Base-by-base conservation (phyloP, 345 rosid genomes). In the Salix udensis region DNA sequence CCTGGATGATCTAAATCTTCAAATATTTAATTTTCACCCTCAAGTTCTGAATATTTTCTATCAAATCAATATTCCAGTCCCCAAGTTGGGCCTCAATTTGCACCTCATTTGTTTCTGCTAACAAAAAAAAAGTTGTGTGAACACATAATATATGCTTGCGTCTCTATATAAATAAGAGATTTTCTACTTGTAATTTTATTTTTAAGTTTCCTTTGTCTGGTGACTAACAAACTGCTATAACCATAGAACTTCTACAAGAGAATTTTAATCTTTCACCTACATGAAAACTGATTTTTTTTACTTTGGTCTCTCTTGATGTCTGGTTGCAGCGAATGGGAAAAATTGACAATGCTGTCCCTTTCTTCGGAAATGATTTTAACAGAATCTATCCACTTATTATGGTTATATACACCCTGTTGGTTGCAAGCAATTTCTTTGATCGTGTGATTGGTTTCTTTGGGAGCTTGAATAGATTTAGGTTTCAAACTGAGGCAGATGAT, bases 381-480 rank as follows among this genome's bases (percentile, higher is more conserved):
- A 89, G 87, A 82, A 94, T 96, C 46, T 96, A 94, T 86, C 99
- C 99, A 23, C 97, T 96, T 76, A 87, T 96, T 66, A 96, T 96
- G 98, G 99, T 96, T 84, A 78, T 91, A 60, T 96, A 92, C 87
- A 94, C 99, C 50, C 71, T 94, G 64, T 79, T 96, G 87, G 93
- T 96, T 75, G 97, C 95, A 52, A 88, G 97, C 91, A 94, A 92
- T 81, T 96, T 96, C 84, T 96, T 94, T 78, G 89, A 91, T 77
- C 96, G 93, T 44, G 84, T 96, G 68, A 89, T 94, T 75, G 89
- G 81, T 80, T 96, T 92, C 89, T 90, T 96, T 70, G 99, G 98
- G 76, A 91, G 87, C 87, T 96, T 98, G 98, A 96, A 92, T 88
- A 83, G 91, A 85, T 89, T 91, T 81, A 84, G 86, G 73, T 89